These are phyloP conservation scores for Chimonanthus praecox DNA, from an alignment of 164 flowering plant genomes.

Conservation along the genomic window DNA sequence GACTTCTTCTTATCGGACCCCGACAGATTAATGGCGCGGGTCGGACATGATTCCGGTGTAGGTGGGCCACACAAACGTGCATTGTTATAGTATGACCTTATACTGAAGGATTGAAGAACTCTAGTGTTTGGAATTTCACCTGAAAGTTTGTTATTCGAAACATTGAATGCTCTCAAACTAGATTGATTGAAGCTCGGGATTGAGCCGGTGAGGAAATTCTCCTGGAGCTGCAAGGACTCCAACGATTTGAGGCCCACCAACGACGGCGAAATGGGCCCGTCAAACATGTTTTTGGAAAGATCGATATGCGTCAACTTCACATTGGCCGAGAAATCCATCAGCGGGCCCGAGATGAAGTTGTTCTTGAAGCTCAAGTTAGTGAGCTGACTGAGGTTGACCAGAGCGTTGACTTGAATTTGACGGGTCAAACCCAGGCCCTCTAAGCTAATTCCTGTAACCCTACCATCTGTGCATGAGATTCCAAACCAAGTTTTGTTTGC, in stretches of 20 bases:
- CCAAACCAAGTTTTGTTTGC: slow-evolving; percentile 10
- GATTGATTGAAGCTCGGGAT: slow-evolving; percentile 15
- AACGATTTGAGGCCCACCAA: not conserved
- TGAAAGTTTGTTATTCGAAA: slow-evolving; percentile 9
- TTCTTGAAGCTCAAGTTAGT: slow-evolving; percentile 13
- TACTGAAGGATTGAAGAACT: slow-evolving; percentile 34
- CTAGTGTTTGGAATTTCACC: slow-evolving; percentile 13
- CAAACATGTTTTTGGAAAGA: slow-evolving; percentile 9
- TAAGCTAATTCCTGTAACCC: slow-evolving; percentile 8
- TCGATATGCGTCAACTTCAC: not conserved
- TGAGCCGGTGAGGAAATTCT: slow-evolving; percentile 7
- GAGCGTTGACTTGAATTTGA: slow-evolving; percentile 5
- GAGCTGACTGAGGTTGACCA: slow-evolving; percentile 4
- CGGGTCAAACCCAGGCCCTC: slow-evolving; percentile 12
- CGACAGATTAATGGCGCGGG: not conserved
- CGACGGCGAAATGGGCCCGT: slow-evolving; percentile 9
- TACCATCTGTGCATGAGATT: slow-evolving; percentile 5
- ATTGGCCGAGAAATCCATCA: slow-evolving; percentile 1
- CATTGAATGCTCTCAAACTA: slow-evolving; percentile 8
- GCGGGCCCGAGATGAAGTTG: slow-evolving; percentile 12
- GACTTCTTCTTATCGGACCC: not conserved
- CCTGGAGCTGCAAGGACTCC: slow-evolving; percentile 5
- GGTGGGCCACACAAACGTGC: slow-evolving; percentile 44
- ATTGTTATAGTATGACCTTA: slow-evolving; percentile 38
- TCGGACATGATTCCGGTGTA: slow-evolving; percentile 24